Percentiles rank a stretch among this genome's conserved stretches.
phyloP scores from a whole-genome alignment of 73 alveolate species.

The Tetrahymena malaccensis region DNA sequence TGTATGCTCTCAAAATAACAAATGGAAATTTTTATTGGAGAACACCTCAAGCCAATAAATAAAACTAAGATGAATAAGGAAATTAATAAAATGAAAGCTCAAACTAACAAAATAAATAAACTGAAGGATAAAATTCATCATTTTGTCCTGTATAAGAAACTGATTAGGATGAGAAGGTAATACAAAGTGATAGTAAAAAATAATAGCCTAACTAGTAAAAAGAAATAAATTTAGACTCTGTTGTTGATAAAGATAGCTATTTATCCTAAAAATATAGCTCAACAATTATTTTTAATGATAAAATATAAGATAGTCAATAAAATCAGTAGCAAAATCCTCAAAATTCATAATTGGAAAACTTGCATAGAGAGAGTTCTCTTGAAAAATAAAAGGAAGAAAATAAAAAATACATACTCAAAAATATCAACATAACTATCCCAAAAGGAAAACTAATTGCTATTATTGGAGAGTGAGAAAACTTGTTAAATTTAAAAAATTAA shows the following conservation, averaged over 20 bases:
- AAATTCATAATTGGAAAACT: no score
- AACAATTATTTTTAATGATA: neutral
- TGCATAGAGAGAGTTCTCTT: neutral
- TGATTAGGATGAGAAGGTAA: neutral
- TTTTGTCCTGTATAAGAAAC: neutral
- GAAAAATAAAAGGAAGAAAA: neutral
- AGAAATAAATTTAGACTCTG: neutral
- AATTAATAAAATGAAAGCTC: neutral
- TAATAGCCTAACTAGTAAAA: neutral
- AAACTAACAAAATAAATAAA: neutral
- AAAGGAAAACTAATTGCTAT: neutral
- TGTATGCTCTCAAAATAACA: neutral
- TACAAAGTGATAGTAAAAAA: neutral
- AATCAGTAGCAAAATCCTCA: neutral
- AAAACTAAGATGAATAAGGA: neutral
- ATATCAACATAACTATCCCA: neutral
- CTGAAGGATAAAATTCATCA: neutral
- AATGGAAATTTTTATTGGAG: neutral
- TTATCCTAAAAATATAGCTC: neutral
- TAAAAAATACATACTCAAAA: neutral
- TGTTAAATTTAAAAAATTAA: neutral
- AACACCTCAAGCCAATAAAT: neutral
- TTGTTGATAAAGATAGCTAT: neutral
- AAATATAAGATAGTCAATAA: neutral
- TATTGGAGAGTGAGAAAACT: neutral